These are phyloP conservation scores for Pseudogymnoascus sp. DNA, from an alignment of 2,329 filamentous ascomycete species.

Conservation along the genomic window DNA sequence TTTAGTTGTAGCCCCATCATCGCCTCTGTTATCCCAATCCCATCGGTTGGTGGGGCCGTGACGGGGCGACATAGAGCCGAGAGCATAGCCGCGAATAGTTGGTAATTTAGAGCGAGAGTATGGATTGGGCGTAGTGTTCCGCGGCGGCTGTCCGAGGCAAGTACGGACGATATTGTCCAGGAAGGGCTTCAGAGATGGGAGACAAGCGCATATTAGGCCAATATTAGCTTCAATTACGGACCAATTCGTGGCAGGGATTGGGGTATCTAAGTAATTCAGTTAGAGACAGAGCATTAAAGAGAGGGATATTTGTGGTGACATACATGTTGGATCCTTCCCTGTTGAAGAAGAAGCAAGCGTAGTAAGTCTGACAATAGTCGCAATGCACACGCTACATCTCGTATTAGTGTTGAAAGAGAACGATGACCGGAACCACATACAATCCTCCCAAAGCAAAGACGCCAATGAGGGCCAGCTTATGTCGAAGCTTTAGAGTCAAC, in stretches of 20 bases:
- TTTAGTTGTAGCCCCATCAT: background rate
- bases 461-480: slow-evolving; percentile 36
- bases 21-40: background rate
- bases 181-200: slow-evolving; percentile 21
- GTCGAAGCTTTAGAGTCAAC: slow-evolving; percentile 33
- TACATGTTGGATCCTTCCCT: background rate
- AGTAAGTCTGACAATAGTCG: slow-evolving; percentile 14
- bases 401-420: background rate
- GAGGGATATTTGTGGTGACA: background rate
- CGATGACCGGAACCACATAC: slow-evolving; percentile 21
- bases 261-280: slow-evolving; percentile 18
- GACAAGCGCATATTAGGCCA: slow-evolving; percentile 32
- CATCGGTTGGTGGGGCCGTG: background rate
- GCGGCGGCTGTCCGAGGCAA: background rate
- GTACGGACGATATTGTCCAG: background rate
- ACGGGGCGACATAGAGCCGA: background rate
- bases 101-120: background rate
- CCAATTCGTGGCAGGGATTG: slow-evolving; percentile 30
- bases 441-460: slow-evolving; percentile 40
- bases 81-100: background rate
- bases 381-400: slow-evolving; percentile 14
- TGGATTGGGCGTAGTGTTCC: background rate
- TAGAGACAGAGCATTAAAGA: background rate
- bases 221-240: slow-evolving; percentile 32
- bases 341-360: slow-evolving; percentile 4